Evolutionary conservation across 805 yeast genomes (phyloP), one percentile per base, ranked within the genome.

Genomic region (Kuraishia molischiana): DNA sequence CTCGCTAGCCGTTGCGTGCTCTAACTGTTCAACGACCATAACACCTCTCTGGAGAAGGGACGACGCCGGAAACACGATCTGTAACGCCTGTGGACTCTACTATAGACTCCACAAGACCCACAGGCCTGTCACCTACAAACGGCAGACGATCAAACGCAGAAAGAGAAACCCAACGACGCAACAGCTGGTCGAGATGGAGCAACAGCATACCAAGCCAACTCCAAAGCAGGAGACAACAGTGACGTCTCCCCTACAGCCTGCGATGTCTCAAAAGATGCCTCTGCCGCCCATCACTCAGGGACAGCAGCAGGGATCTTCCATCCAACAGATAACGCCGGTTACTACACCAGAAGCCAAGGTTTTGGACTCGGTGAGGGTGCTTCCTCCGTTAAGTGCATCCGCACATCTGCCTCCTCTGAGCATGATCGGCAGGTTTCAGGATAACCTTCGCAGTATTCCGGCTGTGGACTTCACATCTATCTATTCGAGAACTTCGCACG

Each of bases 11-110:
- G 74, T 85, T 5, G 86, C 94, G 0, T 85, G 95, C 54, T 79
- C 73, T 45, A 85, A 85, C 61, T 85, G 95, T 59, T 79, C 78
- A 3, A 81, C 92, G 10, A 85, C 92, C 1, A 81, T 82, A 40
- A 85, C 95, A 1, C 95, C 95, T 0, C 61, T 85, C 10, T 85
- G 95, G 95, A 68, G 95, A 52, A 64, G 95, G 43, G 89, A 84
- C 53, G 87, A 77, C 45, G 67, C 67, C 4, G 95, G 95, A 3
- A 79, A 84, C 48, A 81, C 87, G 19, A 84, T 85, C 19, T 85
- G 95, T 64, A 85, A 85, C 51, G 95, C 95, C 1, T 85, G 95
- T 61, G 95, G 87, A 3, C 59, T 85, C 22, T 85, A 85, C 55
- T 79, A 75, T 56, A 64, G 77, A 41, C 66, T 85, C 32, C 94